Base-by-base conservation (phyloP, 768 basidiomycete species). In the Trametes cubensis region DNA sequence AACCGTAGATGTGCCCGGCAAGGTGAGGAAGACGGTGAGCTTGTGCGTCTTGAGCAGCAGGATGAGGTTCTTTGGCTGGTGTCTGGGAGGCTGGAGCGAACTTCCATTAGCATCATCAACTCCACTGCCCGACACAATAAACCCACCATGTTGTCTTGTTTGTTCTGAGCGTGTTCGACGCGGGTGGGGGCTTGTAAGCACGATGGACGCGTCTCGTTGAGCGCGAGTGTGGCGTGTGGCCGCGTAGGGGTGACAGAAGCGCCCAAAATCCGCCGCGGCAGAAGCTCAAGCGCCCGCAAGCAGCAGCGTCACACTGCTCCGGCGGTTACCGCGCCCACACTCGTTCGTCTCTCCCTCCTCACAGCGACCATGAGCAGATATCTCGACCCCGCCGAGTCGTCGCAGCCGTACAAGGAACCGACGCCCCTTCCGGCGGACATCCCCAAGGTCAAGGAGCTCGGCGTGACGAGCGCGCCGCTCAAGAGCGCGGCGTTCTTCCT, bases 401-500 rank as follows among this genome's bases (percentile, higher is more conserved):
- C 75, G 42, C 76, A 77, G 65, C 82, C 83, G 23, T 87, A 84
- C 75, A 80, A 79, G 47, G 87, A 91, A 56, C 82, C 83, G 0
- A 83, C 88, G 3, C 87, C 89, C 1, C 80, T 88, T 61, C 88
- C 90, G 0, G 77, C 78, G 34, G 72, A 83, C 63, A 66, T 88
- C 23, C 94, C 95, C 38, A 87, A 85, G 71, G 92, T 98, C 40
- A 81, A 85, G 62, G 97, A 99, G 76, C 76, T 99, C 47, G 96
- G 95, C 44, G 82, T 80, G 46, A 94, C 94, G 0, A 95, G 93
- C 66, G 97, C 88, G 61, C 97, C 96, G 2, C 80, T 98, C 71
- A 98, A 98, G 80, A 92, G 90, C 68, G 94, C 96, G 1, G 90
- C 94, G 8, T 98, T 98, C 85, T 98, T 98, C 79, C 87, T 99